Base-by-base conservation (phyloP, 805 yeast genomes). In the Lipomyces yamanashiensis region DNA sequence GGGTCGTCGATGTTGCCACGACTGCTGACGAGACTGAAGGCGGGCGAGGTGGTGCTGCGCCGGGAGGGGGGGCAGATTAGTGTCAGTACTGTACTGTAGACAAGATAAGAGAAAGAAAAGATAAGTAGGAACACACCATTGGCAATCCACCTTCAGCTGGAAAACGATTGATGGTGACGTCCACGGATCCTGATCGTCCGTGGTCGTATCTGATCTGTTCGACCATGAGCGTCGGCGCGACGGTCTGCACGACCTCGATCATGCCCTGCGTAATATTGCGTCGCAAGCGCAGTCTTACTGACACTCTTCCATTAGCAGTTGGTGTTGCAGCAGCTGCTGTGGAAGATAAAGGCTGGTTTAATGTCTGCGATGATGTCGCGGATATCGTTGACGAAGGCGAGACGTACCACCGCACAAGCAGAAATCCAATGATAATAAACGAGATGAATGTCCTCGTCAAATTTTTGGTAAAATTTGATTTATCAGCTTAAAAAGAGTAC, bases 191-290 rank as follows among this genome's bases (percentile, higher is more conserved):
- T 0, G 95, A 85, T 63, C 84, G 80, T 71, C 86, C 85, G 66
- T 95, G 81, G 73, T 89, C 96, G 66, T 81, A 80, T 65, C 86
- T 80, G 65, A 95, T 90, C 73, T 89, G 96, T 7, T 83, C 89
- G 3, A 77, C 81, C 1, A 89, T 80, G 39, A 90, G 77, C 21
- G 80, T 79, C 3, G 98, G 97, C 0, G 92, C 96, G 60, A 93
- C 80, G 48, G 91, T 85, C 70, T 86, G 89, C 1, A 93, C 97
- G 0, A 89, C 87, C 67, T 88, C 95, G 50, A 93, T 81, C 98
- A 93, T 93, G 52, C 66, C 74, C 13, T 72, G 73, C 10, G 76
- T 76, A 17, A 77, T 78, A 7, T 71, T 71, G 3, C 79, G 70
- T 19, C 67, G 63, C n/a, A 33, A 56, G 47, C 50, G 19, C 19